These are phyloP conservation scores for Auricularia sp. DNA, from an alignment of 768 basidiomycete genomes.

Conservation along the genomic window DNA sequence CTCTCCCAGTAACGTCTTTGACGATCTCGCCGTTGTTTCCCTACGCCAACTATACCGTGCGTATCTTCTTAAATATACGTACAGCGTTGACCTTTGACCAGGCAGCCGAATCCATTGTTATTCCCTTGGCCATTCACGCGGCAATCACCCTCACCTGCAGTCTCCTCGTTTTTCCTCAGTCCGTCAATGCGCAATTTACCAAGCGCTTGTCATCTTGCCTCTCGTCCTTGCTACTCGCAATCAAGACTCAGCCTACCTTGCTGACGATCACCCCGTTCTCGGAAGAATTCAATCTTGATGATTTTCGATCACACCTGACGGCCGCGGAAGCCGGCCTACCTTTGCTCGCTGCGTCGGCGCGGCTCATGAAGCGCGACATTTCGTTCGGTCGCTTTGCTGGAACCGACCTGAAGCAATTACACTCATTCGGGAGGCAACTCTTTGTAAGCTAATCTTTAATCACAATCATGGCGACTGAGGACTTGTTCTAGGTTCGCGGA, in stretches of 20 bases:
- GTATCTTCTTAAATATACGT: slow-evolving; percentile 7
- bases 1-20: slow-evolving; percentile 4
- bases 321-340: slow-evolving; percentile 40
- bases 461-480: slow-evolving; percentile 15
- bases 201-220: slow-evolving; percentile 38
- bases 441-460: not conserved
- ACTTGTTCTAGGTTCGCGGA: slow-evolving; percentile 30
- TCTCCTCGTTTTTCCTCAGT: slow-evolving; percentile 50
- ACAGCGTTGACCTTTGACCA: not conserved
- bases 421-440: slow-evolving; percentile 33
- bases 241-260: slow-evolving; percentile 37
- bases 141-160: slow-evolving; percentile 44
- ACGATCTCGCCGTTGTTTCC: slow-evolving; percentile 55
- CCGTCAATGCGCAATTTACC: slow-evolving; percentile 52
- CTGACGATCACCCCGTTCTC: slow-evolving; percentile 36
- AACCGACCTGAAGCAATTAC: slow-evolving; percentile 42
- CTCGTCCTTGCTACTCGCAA: slow-evolving; percentile 34
- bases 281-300: slow-evolving; percentile 28
- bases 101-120: slow-evolving; percentile 27
- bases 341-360: slow-evolving; percentile 39
- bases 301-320: slow-evolving; percentile 25
- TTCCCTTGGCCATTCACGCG: slow-evolving; percentile 53
- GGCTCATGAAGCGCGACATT: slow-evolving; percentile 50
- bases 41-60: slow-evolving; percentile 48
- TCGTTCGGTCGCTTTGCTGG: slow-evolving; percentile 53